Base-by-base conservation (phyloP, 1,284 basidiomycete genomes). In the Athelia psychrophila region DNA sequence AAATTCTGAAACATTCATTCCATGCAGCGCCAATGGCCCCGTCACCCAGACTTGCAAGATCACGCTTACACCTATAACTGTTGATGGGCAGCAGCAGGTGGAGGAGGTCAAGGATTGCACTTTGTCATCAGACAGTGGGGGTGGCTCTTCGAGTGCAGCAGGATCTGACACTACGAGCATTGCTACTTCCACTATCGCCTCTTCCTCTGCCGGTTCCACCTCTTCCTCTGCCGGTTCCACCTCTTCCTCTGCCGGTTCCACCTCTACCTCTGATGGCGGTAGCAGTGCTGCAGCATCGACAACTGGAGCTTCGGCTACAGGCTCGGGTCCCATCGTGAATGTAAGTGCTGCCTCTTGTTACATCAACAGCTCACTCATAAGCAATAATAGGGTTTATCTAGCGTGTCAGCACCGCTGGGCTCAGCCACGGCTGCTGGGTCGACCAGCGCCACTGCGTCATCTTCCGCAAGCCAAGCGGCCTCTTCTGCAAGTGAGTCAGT, bases 21-120 rank as follows among this genome's bases (percentile, higher is more conserved):
- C 25, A 23, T 49, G 27, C 51, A 68, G 64, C 33, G 51, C 55
- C 35, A 48, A 55, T 49, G 75, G 64, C 6, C 58, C 64, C 0
- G 68, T 74, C 59, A 64, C 67, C 18, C 63, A 75, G 61, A 72
- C 64, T 2, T 78, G 76, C 56, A 64, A 54, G 3, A 67, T 76
- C 54, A 71, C 65, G 5, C 62, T 78, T 36, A 72, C 73, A 18
- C 75, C 75, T 3, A 63, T 72, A 15, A 67, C 57, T 3, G 70
- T 54, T 30, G 64, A 68, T 47, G 71, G 71, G 36, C 51, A 69
- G 40, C 58, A 59, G 22, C 48, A 66, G 27, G 68, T 75, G 32
- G 58, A 70, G 53, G 70, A 75, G 58, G 66, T 66, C 45, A 69
- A 66, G 59, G 53, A 64, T 18, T 78, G 76, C 59, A 64, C 59